These are phyloP conservation scores for Aspergillus tubingensis DNA, from an alignment of 2,329 filamentous ascomycete species.

Conservation along the genomic window DNA sequence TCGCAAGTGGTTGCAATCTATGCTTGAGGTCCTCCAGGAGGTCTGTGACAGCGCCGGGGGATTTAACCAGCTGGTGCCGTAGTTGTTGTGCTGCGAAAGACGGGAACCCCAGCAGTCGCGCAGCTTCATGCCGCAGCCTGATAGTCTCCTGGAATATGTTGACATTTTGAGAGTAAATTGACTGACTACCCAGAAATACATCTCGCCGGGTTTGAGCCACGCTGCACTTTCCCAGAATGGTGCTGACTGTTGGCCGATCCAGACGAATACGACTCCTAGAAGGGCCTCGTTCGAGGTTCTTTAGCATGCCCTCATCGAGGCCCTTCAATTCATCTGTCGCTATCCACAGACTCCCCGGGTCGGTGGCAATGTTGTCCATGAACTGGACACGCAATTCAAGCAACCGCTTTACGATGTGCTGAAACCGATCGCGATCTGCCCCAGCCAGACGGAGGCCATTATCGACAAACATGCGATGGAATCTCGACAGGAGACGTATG, in stretches of 20 bases:
- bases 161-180: neutral
- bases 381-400: neutral
- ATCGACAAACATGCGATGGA: conserved; percentile 1
- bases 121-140: neutral
- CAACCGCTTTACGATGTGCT: neutral
- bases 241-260: neutral
- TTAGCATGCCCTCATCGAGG: neutral
- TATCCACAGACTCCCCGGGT: neutral
- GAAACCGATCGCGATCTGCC: neutral
- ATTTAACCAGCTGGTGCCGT: neutral
- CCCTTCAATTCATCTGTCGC: neutral
- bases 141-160: neutral
- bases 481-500: neutral
- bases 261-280: neutral
- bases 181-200: neutral
- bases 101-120: neutral
- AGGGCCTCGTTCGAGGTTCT: neutral
- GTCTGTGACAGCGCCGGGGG: neutral
- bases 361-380: neutral
- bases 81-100: conserved; percentile 1
- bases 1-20: neutral
- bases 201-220: neutral
- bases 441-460: conserved; percentile 1
- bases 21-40: neutral
- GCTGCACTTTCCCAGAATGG: neutral